Evolutionary conservation across 331 rosid species (phyloP), one percentile per base, ranked within the genome.

Genomic region (Spiraea crenata): DNA sequence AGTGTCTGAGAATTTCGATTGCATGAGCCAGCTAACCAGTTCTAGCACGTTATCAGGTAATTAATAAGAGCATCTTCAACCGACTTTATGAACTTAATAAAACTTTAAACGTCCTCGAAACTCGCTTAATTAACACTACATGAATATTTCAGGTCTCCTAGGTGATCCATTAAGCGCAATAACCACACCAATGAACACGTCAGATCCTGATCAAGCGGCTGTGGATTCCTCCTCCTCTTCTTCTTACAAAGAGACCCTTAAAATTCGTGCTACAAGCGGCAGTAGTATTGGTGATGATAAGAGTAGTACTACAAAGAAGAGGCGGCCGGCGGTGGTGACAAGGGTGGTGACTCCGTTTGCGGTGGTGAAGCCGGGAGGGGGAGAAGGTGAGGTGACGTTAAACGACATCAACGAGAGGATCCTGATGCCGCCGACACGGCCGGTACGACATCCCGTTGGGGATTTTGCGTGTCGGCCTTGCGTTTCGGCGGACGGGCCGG

Each of bases 361-460:
- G 38, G 31, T 95, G 81, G 99, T 95, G 83, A 95, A 95, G 73
- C 96, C 99, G 15, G 99, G 99, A 42, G 99, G 97, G 0, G 74
- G 71, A 56, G 99, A 95, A 64, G 99, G 96, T 2, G 99, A 95
- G 40, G 76, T 95, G 85, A 95, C 99, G n/a, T 47, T 95, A 75
- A 91, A 82, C 77, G 99, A 95, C 82, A 95, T 95, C 47, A 95
- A 95, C 75, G 88, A 95, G 77, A 85, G 96, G 83, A 95, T 95
- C 5, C 38, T 89, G 45, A 95, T 95, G 99, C 83, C 96, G 4
- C 99, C 99, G 8, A 84, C 95, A 35, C 81, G 96, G 77, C 96
- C 99, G 7, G 96, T 95, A 50, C 87, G 91, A 82, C 99, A 95
- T 50, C 99, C 99, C n/a, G 99, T 95, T 2, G 99, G 99, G 1